Conservation (phyloP, 495 filamentous ascomycete species). For the Aspergillus egyptiacus region DNA sequence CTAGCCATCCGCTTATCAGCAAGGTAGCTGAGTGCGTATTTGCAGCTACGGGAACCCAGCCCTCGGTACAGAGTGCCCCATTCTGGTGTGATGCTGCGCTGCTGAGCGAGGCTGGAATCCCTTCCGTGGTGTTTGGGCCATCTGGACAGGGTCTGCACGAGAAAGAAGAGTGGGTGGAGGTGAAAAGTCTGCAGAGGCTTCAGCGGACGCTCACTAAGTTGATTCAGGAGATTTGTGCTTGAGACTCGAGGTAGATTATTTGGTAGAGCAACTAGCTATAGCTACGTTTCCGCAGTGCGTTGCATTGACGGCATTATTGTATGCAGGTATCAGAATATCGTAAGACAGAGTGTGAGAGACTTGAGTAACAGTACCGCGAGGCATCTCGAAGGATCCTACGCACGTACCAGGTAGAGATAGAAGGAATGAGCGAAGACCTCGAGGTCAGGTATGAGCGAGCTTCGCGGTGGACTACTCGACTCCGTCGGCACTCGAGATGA, state of each 20-base stretch:
- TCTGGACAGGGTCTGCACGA: constrained; percentile 37
- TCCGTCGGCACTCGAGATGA: too few species aligned
- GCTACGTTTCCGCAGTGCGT: too few species aligned
- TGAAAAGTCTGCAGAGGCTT: constrained; percentile 27
- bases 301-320: too few species aligned
- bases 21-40: constrained; percentile 19
- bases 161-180: constrained; percentile 43
- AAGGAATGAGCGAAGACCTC: too few species aligned
- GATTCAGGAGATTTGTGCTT: constrained; percentile 28
- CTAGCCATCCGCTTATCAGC: constrained; percentile 31
- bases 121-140: constrained; percentile 39
- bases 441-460: too few species aligned
- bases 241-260: not conserved
- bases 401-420: too few species aligned
- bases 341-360: too few species aligned
- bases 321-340: too few species aligned
- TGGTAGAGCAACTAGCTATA: not conserved
- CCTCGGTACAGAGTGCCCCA: constrained; percentile 18
- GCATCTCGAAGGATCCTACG: too few species aligned
- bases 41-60: constrained; percentile 13
- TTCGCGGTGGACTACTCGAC: too few species aligned
- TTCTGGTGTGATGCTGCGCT: constrained; percentile 45
- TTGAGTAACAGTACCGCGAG: too few species aligned
- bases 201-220: constrained; percentile 20
- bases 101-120: constrained; percentile 33